Base-by-base conservation (phyloP, 2,329 filamentous ascomycete species). In the Exophiala sideris region DNA sequence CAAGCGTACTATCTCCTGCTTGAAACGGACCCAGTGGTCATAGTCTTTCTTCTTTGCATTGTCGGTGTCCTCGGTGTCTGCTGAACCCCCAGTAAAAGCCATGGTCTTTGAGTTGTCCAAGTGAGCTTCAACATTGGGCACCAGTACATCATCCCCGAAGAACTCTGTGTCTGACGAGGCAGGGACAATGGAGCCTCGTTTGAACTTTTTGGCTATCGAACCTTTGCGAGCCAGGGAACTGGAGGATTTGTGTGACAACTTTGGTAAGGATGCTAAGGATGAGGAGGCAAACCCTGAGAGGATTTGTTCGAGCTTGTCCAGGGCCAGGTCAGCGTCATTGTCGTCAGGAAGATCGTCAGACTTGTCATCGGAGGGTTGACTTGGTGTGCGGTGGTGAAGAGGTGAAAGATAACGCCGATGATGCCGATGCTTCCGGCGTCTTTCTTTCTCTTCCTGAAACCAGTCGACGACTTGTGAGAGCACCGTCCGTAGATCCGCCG, bases 51-150 rank as follows among this genome's bases (percentile, higher is more conserved):
- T 78, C 36, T 78, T 77, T 42, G 78, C 76, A 5, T 66, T 63
- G 5, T 76, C 71, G 11, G 77, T 77, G 41, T 78, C 76, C 7
- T 68, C 63, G 8, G 74, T 70, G 18, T 76, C 73, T 21, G 66
- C 69, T 29, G 68, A 66, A 14, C 83, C 83, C 20, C 85, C 84
- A 11, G 76, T 79, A 67, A 94, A 95, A 47, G 85, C 83, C 64
- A 96, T 76, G 0, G 91, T 95, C 72, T 92, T 94, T 4, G 89
- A 88, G 66, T 96, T 96, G 72, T 97, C 92, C 16, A 97, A 78
- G 42, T 86, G 77, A 6, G 84, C 90, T 69, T 96, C 90, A 62
- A 91, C 95, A 60, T 82, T 84, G 1, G 92, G 92, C 1, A 95
- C 89, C n/a, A 88, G 72, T 58, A 96, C 90, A n/a, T 83, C 83